A percentile compares a stretch with the other conserved stretches of the same genome.
These are phyloP conservation scores for Eucalyptus melliodora DNA, from an alignment of 345 rosid species.

Conservation along the genomic window DNA sequence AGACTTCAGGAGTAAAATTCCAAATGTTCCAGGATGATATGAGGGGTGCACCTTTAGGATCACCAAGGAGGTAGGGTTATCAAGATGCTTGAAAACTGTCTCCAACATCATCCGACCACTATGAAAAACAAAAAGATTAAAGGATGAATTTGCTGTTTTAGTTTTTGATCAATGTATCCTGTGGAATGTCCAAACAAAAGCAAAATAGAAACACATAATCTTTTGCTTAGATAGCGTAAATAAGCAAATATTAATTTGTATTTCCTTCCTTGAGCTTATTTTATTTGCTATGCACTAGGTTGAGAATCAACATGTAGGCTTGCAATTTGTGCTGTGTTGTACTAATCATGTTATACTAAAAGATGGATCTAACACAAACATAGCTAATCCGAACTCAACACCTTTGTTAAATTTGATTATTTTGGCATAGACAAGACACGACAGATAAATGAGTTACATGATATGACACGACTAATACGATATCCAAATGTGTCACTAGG, in stretches of 20 bases:
- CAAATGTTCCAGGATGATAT: background rate
- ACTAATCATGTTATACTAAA: accelerated
- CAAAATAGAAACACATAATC: background rate
- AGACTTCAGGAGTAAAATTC: background rate
- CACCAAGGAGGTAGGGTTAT: background rate
- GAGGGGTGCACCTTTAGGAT: background rate
- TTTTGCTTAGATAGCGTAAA: background rate
- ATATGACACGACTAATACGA: background rate
- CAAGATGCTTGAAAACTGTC: background rate
- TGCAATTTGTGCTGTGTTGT: background rate
- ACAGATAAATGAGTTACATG: background rate
- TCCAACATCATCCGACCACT: background rate
- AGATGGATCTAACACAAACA: background rate
- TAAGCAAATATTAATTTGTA: background rate
- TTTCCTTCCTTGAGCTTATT: background rate
- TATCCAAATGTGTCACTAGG: background rate
- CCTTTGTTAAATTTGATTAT: background rate
- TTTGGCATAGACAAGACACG: background rate
- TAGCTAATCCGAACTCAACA: background rate
- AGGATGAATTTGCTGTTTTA: background rate
- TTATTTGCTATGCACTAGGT: background rate
- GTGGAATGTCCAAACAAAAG: background rate
- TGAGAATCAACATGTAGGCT: background rate
- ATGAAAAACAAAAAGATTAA: background rate
- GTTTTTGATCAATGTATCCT: background rate